phyloP scores from a whole-genome alignment of 345 rosid species.

The Bretschneidera sinensis region DNA sequence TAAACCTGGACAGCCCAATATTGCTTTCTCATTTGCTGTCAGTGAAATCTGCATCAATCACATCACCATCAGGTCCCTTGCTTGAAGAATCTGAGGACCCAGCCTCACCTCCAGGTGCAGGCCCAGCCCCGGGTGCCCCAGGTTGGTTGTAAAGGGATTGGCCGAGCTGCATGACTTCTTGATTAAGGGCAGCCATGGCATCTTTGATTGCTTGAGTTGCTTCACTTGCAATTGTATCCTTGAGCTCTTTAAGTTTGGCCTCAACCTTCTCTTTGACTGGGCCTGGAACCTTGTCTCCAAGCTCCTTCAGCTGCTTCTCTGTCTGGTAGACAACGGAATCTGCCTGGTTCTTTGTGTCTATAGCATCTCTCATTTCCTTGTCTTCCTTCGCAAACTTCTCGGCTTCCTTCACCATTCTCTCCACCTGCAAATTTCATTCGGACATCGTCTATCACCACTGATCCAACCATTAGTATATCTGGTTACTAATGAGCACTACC shows the following conservation, averaged over 20 bases:
- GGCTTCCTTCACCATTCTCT: slow-evolving; percentile 84
- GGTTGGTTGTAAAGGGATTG: slow-evolving; percentile 90
- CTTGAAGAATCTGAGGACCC: slow-evolving; percentile 49
- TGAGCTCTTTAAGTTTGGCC: slow-evolving; percentile 75
- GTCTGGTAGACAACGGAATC: slow-evolving; percentile 90
- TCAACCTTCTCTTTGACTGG: slow-evolving; percentile 89
- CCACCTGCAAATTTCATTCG: slow-evolving; percentile 46
- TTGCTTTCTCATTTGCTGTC: slow-evolving; percentile 64
- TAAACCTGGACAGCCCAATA: neutral
- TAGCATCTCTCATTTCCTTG: slow-evolving; percentile 91
- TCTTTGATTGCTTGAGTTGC: slow-evolving; percentile 78
- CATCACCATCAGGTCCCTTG: slow-evolving; percentile 82
- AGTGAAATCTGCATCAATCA: slow-evolving; percentile 85
- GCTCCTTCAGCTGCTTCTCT: slow-evolving; percentile 91
- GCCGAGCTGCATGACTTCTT: slow-evolving; percentile 94
- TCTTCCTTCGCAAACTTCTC: slow-evolving; percentile 86
- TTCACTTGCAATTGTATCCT: slow-evolving; percentile 65
- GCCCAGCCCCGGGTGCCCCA: slow-evolving; percentile 54
- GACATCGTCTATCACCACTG: neutral
- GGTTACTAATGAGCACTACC: neutral
- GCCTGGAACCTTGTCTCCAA: slow-evolving; percentile 84
- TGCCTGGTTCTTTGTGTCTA: slow-evolving; percentile 97
- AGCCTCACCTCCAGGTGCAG: slow-evolving; percentile 53
- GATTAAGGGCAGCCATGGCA: slow-evolving; percentile 80
- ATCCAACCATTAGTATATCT: neutral